Evolutionary conservation across 1,284 basidiomycete genomes (phyloP).

Genomic region (Austropuccinia psidii): DNA sequence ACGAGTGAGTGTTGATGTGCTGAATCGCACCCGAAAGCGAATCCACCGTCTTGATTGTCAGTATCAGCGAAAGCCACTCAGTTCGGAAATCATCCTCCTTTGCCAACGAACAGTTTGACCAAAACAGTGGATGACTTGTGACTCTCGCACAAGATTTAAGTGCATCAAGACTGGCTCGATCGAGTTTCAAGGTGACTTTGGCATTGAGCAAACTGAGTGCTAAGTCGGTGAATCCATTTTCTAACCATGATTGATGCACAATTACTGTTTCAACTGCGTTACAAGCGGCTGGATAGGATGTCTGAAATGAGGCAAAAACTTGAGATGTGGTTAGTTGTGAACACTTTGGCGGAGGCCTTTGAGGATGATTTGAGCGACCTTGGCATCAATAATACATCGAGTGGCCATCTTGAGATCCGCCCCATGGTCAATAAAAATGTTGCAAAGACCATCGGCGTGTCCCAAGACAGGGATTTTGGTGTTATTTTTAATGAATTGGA

Average conservation of each 20-base stretch:
- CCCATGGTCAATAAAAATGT: slow-evolving; percentile 75
- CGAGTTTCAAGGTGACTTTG: slow-evolving; percentile 69
- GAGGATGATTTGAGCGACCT: slow-evolving; percentile 54
- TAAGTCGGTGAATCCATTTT: slow-evolving; percentile 69
- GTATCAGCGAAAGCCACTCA: slow-evolving; percentile 75
- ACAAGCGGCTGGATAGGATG: slow-evolving; percentile 91
- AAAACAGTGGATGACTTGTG: slow-evolving; percentile 25
- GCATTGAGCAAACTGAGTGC: slow-evolving; percentile 61
- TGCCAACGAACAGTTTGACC: slow-evolving; percentile 15
- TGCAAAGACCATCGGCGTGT: slow-evolving; percentile 91
- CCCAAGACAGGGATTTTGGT: slow-evolving; percentile 98
- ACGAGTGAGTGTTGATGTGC: slow-evolving; percentile 87
- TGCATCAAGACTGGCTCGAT: slow-evolving; percentile 58
- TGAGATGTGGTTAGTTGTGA: not conserved
- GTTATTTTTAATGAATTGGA: slow-evolving; percentile 75
- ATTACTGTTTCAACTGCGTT: slow-evolving; percentile 88
- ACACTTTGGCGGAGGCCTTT: not conserved
- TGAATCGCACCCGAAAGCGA: slow-evolving; percentile 66
- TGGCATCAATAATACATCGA: slow-evolving; percentile 78
- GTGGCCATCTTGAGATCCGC: slow-evolving; percentile 71
- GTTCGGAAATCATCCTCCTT: slow-evolving; percentile 61
- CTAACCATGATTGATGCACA: slow-evolving; percentile 64
- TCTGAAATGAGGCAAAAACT: slow-evolving; percentile 53
- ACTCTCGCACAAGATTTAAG: slow-evolving; percentile 41
- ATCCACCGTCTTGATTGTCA: slow-evolving; percentile 69